These are phyloP conservation scores for Dendrostoma leiphaemia DNA, from an alignment of 2,329 filamentous ascomycete species.

Conservation along the genomic window DNA sequence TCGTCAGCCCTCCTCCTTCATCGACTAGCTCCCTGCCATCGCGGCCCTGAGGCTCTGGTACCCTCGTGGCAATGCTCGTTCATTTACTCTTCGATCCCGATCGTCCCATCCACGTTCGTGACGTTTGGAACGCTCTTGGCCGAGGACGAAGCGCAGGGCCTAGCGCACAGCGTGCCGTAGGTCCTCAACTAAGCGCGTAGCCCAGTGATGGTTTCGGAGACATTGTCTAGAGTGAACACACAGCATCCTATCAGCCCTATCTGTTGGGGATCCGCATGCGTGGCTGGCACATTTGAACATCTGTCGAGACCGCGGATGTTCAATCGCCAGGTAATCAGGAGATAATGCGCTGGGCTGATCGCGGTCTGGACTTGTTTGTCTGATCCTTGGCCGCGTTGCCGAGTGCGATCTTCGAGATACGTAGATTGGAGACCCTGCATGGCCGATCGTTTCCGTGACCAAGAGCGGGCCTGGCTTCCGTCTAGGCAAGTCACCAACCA, in stretches of 20 bases:
- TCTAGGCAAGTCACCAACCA: not conserved
- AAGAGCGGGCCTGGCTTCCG: not conserved
- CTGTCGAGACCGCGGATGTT: too few species aligned
- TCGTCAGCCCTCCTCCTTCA: not conserved
- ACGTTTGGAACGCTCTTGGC: too few species aligned
- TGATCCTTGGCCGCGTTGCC: not conserved
- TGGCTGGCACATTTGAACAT: not conserved
- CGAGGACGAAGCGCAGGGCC: not conserved
- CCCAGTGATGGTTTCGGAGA: not conserved
- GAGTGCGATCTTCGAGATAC: not conserved
- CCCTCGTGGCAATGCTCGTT: not conserved
- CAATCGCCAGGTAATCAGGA: not conserved
- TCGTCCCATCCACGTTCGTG: not conserved
- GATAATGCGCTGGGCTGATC: not conserved
- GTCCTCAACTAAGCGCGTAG: not conserved
- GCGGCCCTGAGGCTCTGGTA: not conserved
- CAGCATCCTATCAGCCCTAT: too few species aligned
- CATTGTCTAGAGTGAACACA: too few species aligned
- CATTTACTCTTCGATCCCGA: not conserved
- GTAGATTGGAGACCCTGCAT: not conserved
- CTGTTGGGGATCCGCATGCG: not conserved
- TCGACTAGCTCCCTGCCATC: not conserved
- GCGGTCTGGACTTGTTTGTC: not conserved
- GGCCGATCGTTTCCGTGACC: not conserved
- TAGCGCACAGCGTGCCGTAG: not conserved